Conservation (phyloP, 305 asterid genomes). For the Solanum hybrid region DNA sequence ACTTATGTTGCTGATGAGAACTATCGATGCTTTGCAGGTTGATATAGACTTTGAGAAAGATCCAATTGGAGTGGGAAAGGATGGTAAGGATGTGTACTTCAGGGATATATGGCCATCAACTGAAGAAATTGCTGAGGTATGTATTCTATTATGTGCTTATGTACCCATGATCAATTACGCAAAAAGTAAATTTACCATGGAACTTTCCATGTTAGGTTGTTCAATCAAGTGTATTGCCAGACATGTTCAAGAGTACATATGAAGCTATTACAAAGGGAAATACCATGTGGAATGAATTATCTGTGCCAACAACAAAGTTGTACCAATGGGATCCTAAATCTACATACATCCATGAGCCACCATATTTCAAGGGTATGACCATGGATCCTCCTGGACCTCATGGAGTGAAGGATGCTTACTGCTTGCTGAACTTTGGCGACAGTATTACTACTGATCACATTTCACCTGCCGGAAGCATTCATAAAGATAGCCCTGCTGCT, state of each 20-base stretch:
- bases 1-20: background rate
- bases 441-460: constrained; percentile 95
- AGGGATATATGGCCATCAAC: constrained; percentile 93
- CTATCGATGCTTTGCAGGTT: constrained; percentile 38
- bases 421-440: constrained; percentile 88
- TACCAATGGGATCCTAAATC: constrained; percentile 85
- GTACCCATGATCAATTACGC: background rate
- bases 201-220: constrained; percentile 43
- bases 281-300: constrained; percentile 80
- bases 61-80: constrained; percentile 85
- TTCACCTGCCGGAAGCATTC: constrained; percentile 93
- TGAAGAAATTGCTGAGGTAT: constrained; percentile 83
- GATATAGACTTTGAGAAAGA: constrained; percentile 88
- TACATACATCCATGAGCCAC: constrained; percentile 94
- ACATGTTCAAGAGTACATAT: constrained; percentile 88
- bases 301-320: constrained; percentile 51
- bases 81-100: constrained; percentile 74
- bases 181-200: constrained; percentile 1
- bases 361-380: constrained; percentile 87
- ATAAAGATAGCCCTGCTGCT: constrained; percentile 95
- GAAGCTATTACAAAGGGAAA: constrained; percentile 80
- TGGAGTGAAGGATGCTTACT: constrained; percentile 87
- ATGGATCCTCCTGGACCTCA: constrained; percentile 92
- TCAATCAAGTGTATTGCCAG: constrained; percentile 84
- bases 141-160: constrained; percentile 2